Percentiles rank a stretch among this genome's conserved stretches.
Evolutionary conservation across 1,139 yeast genomes (phyloP).

Genomic region (Protomyces pachydermus): DNA sequence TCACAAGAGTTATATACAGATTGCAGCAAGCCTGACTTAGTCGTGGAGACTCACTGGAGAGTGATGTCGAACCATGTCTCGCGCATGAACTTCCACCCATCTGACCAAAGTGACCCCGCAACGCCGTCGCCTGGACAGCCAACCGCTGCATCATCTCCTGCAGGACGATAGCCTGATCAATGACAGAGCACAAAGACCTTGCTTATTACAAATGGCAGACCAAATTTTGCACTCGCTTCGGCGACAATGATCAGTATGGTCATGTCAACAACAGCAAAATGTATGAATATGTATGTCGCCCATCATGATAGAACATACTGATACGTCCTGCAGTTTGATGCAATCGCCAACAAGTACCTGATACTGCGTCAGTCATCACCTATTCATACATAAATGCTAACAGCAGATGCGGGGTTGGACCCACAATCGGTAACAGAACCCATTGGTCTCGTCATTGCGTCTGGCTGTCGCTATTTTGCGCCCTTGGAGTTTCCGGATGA

Average conservation of each 20-base stretch:
- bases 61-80: too few relatives aligned
- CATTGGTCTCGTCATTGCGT: constrained; percentile 18
- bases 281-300: not conserved
- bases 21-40: too few relatives aligned
- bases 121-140: too few relatives aligned
- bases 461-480: constrained; percentile 22
- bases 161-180: not conserved
- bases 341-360: constrained; percentile 19
- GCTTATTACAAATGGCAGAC: not conserved
- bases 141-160: too few relatives aligned
- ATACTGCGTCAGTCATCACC: not conserved
- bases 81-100: too few relatives aligned
- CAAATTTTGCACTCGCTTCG: constrained; percentile 16
- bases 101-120: too few relatives aligned
- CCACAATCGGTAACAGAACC: not conserved
- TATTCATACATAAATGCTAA: not conserved
- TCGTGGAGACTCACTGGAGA: too few relatives aligned
- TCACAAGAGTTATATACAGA: too few relatives aligned
- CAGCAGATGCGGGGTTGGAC: not conserved
- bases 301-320: not conserved
- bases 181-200: not conserved
- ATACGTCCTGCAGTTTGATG: not conserved
- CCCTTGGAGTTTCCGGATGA: constrained; percentile 18
- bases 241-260: constrained; percentile 24
- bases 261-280: constrained; percentile 17